Percentiles rank a stretch among this genome's conserved stretches.
Conservation (phyloP, 2,329 filamentous ascomycete genomes). For the Phialocephala subalpina region DNA sequence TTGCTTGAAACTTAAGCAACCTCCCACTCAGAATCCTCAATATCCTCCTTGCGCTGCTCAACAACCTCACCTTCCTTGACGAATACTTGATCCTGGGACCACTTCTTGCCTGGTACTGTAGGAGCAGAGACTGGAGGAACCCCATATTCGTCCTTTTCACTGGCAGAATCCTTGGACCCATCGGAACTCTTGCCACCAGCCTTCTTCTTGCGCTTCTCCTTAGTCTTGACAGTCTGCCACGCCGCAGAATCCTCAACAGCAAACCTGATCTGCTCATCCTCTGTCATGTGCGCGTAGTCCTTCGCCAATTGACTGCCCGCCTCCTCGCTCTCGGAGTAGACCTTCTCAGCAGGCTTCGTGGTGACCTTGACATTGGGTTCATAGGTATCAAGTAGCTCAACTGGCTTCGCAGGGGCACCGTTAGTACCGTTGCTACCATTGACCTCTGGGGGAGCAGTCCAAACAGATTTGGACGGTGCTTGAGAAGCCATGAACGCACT, state of each 20-base stretch:
- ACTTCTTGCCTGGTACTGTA: constrained; percentile 37
- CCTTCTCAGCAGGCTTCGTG: constrained; percentile 26
- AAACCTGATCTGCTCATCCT: constrained; percentile 69
- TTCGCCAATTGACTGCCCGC: constrained; percentile 33
- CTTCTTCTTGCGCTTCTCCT: constrained; percentile 47
- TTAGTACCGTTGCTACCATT: constrained; percentile 24
- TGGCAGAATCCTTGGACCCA: constrained; percentile 34
- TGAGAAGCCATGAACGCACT: constrained; percentile 61
- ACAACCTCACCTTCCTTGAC: constrained; percentile 31
- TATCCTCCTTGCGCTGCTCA: constrained; percentile 32
- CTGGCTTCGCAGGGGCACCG: constrained; percentile 44
- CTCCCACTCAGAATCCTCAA: constrained; percentile 44
- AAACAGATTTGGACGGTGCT: constrained; percentile 53
- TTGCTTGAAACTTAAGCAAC: constrained; percentile 36
- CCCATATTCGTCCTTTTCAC: constrained; percentile 34
- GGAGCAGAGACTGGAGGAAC: constrained; percentile 32
- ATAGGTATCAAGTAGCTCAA: constrained; percentile 66
- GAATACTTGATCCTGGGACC: constrained; percentile 30
- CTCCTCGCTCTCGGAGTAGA: constrained; percentile 35
- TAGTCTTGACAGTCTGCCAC: constrained; percentile 65
- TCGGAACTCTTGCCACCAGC: constrained; percentile 20
- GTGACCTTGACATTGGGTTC: constrained; percentile 50
- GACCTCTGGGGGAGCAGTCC: constrained; percentile 47
- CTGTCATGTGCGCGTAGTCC: constrained; percentile 54
- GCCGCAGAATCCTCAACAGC: constrained; percentile 57